phyloP scores from a whole-genome alignment of 2,329 filamentous ascomycete genomes.

The Verticillium dahliae region DNA sequence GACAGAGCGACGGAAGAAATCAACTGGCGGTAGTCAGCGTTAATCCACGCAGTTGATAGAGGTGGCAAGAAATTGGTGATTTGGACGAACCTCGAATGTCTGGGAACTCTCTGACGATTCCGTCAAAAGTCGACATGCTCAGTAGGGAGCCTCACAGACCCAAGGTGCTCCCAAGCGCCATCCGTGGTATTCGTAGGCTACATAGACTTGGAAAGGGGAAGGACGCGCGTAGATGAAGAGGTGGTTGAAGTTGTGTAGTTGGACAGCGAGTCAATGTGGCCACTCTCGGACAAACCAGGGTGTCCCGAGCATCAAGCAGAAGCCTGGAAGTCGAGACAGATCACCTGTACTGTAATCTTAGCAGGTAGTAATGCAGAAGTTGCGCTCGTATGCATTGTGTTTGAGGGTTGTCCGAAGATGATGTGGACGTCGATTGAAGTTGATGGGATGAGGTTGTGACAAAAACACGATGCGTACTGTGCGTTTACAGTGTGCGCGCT shows the following conservation, averaged over 20 bases:
- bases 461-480: not conserved
- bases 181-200: too few species aligned
- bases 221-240: too few species aligned
- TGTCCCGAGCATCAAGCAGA: not conserved
- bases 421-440: not conserved
- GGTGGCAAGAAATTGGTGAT: constrained; percentile 1
- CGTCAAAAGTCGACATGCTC: constrained; percentile 72
- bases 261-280: too few species aligned
- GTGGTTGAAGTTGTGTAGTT: too few species aligned
- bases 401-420: not conserved
- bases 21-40: constrained; percentile 44
- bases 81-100: constrained; percentile 59
- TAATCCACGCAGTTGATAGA: constrained; percentile 4
- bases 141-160: not conserved
- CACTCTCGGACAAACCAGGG: too few species aligned
- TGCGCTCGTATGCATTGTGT: too few species aligned
- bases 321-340: not conserved
- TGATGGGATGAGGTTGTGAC: not conserved
- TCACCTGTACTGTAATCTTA: too few species aligned
- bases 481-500: not conserved
- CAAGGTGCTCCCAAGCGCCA: not conserved
- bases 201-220: too few species aligned
- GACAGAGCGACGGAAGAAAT: constrained; percentile 65
- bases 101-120: constrained; percentile 69
- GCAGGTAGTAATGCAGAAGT: too few species aligned